Base-by-base conservation (phyloP, 192 early-diverging fungal genomes). In the Phlyctochytrium arcticum region DNA sequence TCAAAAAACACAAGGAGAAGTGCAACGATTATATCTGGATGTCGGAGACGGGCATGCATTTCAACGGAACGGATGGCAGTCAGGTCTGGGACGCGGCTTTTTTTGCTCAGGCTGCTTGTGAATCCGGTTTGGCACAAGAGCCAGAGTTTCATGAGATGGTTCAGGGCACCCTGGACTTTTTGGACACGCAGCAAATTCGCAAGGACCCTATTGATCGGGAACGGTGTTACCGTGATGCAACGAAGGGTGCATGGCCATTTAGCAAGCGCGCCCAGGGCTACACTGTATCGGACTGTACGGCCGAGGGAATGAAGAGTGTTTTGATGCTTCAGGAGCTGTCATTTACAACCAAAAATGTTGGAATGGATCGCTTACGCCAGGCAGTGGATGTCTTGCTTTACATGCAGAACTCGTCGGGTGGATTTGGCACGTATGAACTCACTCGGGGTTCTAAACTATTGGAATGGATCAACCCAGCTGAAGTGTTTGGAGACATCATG, bases 31-130 rank as follows among this genome's bases (percentile, higher is more conserved):
- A 92, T 55, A 80, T 98, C 82, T 99, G 94, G 94, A 87, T 98
- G 86, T 82, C 87, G 49, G 58, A 73, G 24, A 87, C 90, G 61
- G 96, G 96, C 2, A 85, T 99, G 88, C 89, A 92, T 74, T 90
- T 91, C 76, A 92, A 91, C 67, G 95, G 95, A 8, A 99, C 96
- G 15, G 97, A 99, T 60, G 96, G 96, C 9, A 90, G 88, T 55
- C 96, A 99, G 72, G 74, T 98, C 34, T 99, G 96, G 96, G 96
- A 99, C 72, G 88, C 92, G 2, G 84, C 92, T 1, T 91, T 97
- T 75, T 74, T 84, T 33, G 87, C 86, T 32, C 95, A 96, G 67
- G 96, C 95, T 0, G 71, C 82, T 2, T 77, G 90, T 4, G 96
- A 97, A 48, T 29, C 35, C 19, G 57, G 57, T 4, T 74, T 97